Evolutionary conservation across 2,329 filamentous ascomycete species (phyloP), one percentile per base, ranked within the genome.

Genomic region (Diaporthe sp.): DNA sequence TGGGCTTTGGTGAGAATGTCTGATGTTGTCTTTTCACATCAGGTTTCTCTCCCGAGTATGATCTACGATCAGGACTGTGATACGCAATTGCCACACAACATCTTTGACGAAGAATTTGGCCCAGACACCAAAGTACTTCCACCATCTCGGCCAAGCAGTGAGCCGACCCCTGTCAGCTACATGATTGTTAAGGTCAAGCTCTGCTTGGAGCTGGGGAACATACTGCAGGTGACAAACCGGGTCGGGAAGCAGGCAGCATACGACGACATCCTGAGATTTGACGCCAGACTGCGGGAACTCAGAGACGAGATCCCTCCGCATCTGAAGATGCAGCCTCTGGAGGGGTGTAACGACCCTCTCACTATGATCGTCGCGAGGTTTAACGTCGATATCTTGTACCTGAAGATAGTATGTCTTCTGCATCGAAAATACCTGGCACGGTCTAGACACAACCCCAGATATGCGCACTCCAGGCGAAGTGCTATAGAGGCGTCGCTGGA

Each of bases 401-500:
- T 97, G 78, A 98, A 98, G 85, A 94, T 95, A 25, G 90, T 98
- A 80, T 97, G 95, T 80, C 90, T 98, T 31, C 89, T 99, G 53
- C 97, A 99, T 83, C 91, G 95, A 70, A 95, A 95, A 78, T 98
- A 97, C 82, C 89, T 98, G 75, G 88, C 91, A n/a, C 91, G 92
- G 76, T 94, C 95, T 7, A 89, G 94, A 65, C 91, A 94, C 76
- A 97, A 96, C 79, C 88, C 94, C 13, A 90, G 95, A 12, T 98
- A 98, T 81, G 91, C 92, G 12, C 95, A 97, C 81, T 98, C 95
- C 3, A 91, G 96, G 42, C 92, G 93, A 55, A 93, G 92, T 31
- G 97, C 95, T 78, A 93, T 98, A 55, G 95, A 98, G 80, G 94
- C 96, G 1, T 95, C 95, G 0, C 89, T 98, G 88, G 92, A 94